Conservation (phyloP, 148 eudicot species). For the Arbutus unedo region DNA sequence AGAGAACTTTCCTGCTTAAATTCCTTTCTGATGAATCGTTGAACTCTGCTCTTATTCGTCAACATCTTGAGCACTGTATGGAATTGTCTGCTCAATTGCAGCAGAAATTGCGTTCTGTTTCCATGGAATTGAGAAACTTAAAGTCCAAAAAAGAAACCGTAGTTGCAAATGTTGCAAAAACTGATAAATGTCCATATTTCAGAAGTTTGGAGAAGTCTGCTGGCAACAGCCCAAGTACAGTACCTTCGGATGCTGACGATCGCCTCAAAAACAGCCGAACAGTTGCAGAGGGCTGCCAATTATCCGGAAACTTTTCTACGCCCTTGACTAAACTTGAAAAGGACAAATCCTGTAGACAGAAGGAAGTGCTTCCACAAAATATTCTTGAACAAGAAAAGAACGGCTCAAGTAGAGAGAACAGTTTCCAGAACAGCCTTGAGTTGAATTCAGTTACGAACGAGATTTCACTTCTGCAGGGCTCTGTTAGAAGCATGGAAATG, state of each 20-base stretch:
- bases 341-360: constrained; percentile 7
- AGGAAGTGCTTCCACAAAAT: constrained; percentile 11
- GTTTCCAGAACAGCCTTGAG: constrained; percentile 29
- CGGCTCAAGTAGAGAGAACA: constrained; percentile 26
- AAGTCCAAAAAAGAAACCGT: constrained; percentile 49
- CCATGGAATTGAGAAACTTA: constrained; percentile 41
- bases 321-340: neutral
- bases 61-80: constrained; percentile 52
- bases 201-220: constrained; percentile 19
- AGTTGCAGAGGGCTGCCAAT: constrained; percentile 13
- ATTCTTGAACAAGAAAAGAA: constrained; percentile 22
- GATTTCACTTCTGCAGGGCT: constrained; percentile 36
- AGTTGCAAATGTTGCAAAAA: constrained; percentile 32
- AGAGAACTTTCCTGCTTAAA: constrained; percentile 53
- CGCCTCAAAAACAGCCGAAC: constrained; percentile 20
- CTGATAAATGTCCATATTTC: constrained; percentile 16
- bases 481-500: constrained; percentile 36
- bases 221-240: constrained; percentile 20
- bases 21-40: constrained; percentile 59
- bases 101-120: constrained; percentile 52
- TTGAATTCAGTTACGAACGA: constrained; percentile 36
- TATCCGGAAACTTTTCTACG: neutral
- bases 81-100: constrained; percentile 43
- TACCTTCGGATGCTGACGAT: constrained; percentile 27
- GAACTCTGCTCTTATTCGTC: constrained; percentile 45